phyloP scores from a whole-genome alignment of 805 yeast species.

The Zygosaccharomyces siamensis region DNA sequence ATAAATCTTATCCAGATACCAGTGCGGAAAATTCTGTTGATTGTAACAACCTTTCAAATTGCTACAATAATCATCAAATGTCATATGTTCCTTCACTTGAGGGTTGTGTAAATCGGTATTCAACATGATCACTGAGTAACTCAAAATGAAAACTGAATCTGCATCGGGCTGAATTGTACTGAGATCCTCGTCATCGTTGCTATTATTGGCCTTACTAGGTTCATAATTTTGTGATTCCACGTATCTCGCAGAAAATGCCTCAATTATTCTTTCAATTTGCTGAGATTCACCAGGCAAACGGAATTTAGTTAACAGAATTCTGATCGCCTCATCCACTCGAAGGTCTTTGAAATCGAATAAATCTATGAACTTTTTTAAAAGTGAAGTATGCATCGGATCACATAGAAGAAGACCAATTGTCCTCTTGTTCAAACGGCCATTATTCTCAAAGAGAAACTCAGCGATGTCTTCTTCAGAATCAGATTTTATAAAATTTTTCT shows the following conservation, averaged over 20 bases:
- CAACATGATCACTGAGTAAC: conserved; percentile 88
- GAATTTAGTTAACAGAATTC: conserved; percentile 75
- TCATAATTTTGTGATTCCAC: conserved; percentile 53
- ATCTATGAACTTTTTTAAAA: conserved; percentile 60
- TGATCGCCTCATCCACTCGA: conserved; percentile 89
- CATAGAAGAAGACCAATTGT: conserved; percentile 82
- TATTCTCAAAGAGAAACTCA: conserved; percentile 65
- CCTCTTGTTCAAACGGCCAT: conserved; percentile 81
- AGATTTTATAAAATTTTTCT: conserved; percentile 56
- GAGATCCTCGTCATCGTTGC: conserved; percentile 30
- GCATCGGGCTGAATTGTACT: conserved; percentile 62
- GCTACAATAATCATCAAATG: conserved; percentile 69
- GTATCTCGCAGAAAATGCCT: conserved; percentile 77
- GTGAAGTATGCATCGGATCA: conserved; percentile 58
- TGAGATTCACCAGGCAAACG: conserved; percentile 97
- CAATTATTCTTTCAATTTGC: conserved; percentile 89
- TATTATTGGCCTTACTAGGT: conserved; percentile 11
- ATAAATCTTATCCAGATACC: conserved; percentile 81
- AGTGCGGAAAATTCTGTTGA: conserved; percentile 71
- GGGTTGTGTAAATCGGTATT: conserved; percentile 94
- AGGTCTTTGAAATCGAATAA: conserved; percentile 69
- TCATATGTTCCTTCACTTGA: conserved; percentile 88
- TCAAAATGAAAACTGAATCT: conserved; percentile 83
- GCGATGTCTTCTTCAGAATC: conserved; percentile 62
- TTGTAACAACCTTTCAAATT: conserved; percentile 79